Base-by-base conservation (phyloP, 768 basidiomycete genomes). In the Agaricus subrufescens region DNA sequence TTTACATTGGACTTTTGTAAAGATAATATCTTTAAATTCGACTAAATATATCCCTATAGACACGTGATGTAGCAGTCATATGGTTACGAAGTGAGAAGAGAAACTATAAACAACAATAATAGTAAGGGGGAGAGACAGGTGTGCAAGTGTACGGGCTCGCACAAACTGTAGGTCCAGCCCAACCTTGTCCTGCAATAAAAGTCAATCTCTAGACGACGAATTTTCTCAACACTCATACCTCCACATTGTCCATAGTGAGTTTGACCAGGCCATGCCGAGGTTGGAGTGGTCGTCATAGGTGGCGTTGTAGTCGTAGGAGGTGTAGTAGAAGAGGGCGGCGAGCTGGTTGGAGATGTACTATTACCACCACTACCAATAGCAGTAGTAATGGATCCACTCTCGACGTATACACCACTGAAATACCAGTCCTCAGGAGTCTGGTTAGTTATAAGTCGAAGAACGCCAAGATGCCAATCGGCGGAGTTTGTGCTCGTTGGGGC, bases 351-450 rank as follows among this genome's bases (percentile, higher is more conserved):
- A 19, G 56, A 55, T 19, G 61, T 27, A 10, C 60, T 54, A 15
- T 61, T 60, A 7, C 60, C 59, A 23, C 75, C 73, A 39, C 47
- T 67, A n/a, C 78, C 81, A 27, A 82, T 71, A 49, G 69, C 58
- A 10, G 82, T 84, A 25, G 77, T 85, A 60, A 83, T 79, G 3
- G 81, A 73, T 0, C 80, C 82, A 40, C 62, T 71, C 67, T 85
- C 84, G 59, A 85, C 75, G 66, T 81, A 86, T 49, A 86, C 82
- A 34, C 82, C 81, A 53, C 77, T 74, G 71, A 82, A 71, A 67
- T 79, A 85, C 75, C 76, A 86, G 61, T 85, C 79, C 65, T 83
- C 83, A 9, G 75, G 66, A 31, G 67, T 65, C 45, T 73, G 64
- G 39, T 66, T 73, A 64, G 77, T 80, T 23, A 77, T 72, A 58